Percentiles rank a stretch among this genome's conserved stretches.
phyloP scores from a whole-genome alignment of 2,329 filamentous ascomycete genomes.

The Aureobasidium sp. region DNA sequence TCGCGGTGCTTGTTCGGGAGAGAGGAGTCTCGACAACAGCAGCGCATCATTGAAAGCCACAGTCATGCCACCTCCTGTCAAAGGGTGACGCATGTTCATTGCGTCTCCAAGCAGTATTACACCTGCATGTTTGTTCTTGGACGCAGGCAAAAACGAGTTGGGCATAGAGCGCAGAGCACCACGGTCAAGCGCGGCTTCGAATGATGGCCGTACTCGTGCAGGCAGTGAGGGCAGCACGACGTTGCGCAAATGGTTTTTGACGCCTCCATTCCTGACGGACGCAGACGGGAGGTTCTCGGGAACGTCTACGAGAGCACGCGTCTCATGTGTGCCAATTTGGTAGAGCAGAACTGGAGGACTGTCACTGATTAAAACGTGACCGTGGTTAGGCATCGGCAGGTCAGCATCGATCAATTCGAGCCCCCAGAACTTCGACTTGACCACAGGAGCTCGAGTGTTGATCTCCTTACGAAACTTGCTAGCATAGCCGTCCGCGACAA shows the following conservation, averaged over 20 bases:
- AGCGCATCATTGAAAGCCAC: conserved; percentile 92
- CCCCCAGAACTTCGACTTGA: conserved; percentile 84
- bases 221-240: conserved; percentile 74
- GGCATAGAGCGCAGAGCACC: conserved; percentile 86
- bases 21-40: conserved; percentile 64
- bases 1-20: conserved; percentile 57
- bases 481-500: conserved; percentile 85
- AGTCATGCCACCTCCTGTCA: conserved; percentile 97
- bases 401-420: conserved; percentile 84
- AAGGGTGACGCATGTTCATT: conserved; percentile 98
- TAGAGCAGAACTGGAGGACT: conserved; percentile 79
- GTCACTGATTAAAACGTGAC: conserved; percentile 79
- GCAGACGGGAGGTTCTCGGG: conserved; percentile 70
- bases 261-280: conserved; percentile 64
- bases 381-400: conserved; percentile 65
- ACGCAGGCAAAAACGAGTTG: conserved; percentile 84
- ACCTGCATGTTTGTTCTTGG: conserved; percentile 61
- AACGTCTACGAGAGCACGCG: conserved; percentile 80
- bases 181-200: conserved; percentile 65
- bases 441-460: conserved; percentile 56
- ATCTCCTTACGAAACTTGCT: conserved; percentile 84
- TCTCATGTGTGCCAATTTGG: conserved; percentile 94
- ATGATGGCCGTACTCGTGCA: conserved; percentile 59
- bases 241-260: conserved; percentile 74
- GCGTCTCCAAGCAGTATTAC: conserved; percentile 84